Evolutionary conservation across 768 basidiomycete species (phyloP).

Genomic region (Leccinum obscurum): DNA sequence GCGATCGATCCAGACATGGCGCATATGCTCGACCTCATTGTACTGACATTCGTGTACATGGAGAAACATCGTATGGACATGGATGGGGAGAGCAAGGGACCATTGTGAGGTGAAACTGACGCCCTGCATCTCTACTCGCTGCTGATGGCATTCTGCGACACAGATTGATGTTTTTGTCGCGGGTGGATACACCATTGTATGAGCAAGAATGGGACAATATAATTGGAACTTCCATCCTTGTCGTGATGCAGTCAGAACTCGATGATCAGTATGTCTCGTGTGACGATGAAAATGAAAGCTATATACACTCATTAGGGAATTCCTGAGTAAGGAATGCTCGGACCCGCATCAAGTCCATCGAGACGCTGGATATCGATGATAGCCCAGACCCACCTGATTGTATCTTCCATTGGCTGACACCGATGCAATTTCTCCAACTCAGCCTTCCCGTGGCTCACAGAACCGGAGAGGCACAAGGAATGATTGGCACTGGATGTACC

Average conservation of each 20-base stretch:
- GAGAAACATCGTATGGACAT: slow-evolving; percentile 32
- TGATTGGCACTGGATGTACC: not conserved
- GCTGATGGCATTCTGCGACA: not conserved
- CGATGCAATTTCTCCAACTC: not conserved
- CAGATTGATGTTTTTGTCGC: slow-evolving; percentile 8
- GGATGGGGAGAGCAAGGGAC: slow-evolving; percentile 8
- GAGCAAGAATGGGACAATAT: slow-evolving; percentile 5
- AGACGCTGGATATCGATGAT: not conserved
- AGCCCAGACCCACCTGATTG: not conserved
- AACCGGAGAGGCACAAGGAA: not conserved
- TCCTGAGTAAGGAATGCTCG: not conserved
- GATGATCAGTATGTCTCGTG: slow-evolving; percentile 1
- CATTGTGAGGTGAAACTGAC: slow-evolving; percentile 5
- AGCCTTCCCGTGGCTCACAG: not conserved
- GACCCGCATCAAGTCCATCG: not conserved
- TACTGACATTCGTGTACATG: slow-evolving; percentile 35
- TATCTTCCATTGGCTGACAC: not conserved
- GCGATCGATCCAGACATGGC: slow-evolving; percentile 20
- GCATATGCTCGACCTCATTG: slow-evolving; percentile 29
- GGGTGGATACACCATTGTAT: slow-evolving; percentile 7
- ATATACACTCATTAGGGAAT: not conserved
- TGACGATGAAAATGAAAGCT: not conserved
- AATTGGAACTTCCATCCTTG: not conserved
- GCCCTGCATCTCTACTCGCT: slow-evolving; percentile 1
- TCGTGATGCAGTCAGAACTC: not conserved